Evolutionary conservation across 23 red algal genomes (phyloP).

Genomic region (Gracilariopsis chorda): DNA sequence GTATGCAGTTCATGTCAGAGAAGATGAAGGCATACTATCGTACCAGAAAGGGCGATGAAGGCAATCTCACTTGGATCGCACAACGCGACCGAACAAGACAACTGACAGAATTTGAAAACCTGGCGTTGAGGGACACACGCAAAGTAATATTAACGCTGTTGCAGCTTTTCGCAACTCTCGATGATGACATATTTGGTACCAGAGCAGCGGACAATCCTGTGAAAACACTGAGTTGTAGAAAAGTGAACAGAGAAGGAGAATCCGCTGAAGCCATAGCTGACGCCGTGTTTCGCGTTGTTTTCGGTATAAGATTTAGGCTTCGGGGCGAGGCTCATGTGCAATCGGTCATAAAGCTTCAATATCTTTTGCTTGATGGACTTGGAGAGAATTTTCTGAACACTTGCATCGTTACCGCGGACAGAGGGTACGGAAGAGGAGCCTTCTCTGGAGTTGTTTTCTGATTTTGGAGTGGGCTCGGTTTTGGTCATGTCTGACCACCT

Average conservation of each 20-base stretch:
- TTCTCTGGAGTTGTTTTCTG: background rate
- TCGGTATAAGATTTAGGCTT: background rate
- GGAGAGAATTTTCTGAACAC: conserved; percentile 1
- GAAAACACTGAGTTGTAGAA: background rate
- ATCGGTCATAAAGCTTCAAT: conserved; percentile 12
- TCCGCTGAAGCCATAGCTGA: conserved; percentile 30
- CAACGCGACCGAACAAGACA: background rate
- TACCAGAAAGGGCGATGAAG: background rate
- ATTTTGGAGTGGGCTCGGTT: conserved; percentile 10
- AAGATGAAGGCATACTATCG: background rate
- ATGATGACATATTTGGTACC: conserved; percentile 18
- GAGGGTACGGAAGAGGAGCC: conserved; percentile 1
- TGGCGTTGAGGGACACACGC: conserved; percentile 18
- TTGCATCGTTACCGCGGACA: conserved; percentile 10
- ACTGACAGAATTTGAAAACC: conserved; percentile 18
- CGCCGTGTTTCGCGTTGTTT: background rate
- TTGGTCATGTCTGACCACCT: conserved; percentile 24
- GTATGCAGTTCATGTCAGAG: conserved; percentile 4
- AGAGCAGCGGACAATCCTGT: conserved; percentile 21
- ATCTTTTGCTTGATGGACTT: background rate
- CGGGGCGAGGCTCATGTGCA: background rate
- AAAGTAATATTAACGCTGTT: background rate
- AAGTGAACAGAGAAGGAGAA: conserved; percentile 11
- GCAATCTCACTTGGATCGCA: background rate
- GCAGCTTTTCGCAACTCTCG: background rate